Percentiles rank a stretch among this genome's conserved stretches.
phyloP scores from a whole-genome alignment of 345 rosid species.

The Microcos paniculata region DNA sequence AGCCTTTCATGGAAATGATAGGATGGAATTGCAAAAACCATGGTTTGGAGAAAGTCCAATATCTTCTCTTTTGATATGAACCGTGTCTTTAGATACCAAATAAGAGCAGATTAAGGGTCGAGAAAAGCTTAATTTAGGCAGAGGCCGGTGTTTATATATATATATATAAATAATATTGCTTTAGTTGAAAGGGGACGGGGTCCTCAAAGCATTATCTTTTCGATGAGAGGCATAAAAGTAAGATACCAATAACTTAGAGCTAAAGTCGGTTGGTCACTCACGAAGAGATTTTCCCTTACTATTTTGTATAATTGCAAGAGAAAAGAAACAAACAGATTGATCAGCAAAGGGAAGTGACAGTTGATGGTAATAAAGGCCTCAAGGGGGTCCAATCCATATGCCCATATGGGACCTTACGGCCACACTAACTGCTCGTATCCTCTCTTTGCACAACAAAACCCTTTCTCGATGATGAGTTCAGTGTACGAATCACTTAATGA shows the following conservation, averaged over 20 bases:
- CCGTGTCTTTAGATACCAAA: background rate
- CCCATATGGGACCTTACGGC: slow-evolving; percentile 23
- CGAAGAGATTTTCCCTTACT: background rate
- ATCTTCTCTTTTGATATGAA: background rate
- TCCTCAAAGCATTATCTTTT: slow-evolving; percentile 3
- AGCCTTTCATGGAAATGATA: no score
- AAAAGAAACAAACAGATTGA: background rate
- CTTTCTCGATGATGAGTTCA: slow-evolving; percentile 18
- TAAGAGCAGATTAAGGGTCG: no score
- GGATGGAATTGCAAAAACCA: background rate
- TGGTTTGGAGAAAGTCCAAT: background rate
- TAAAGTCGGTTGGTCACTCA: background rate
- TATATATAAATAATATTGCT: no score
- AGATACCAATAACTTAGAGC: background rate
- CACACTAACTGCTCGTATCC: background rate
- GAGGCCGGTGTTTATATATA: background rate
- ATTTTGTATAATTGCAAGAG: slow-evolving; percentile 1
- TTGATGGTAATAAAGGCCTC: slow-evolving; percentile 30
- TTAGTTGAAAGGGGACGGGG: slow-evolving; percentile 7
- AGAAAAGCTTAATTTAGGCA: no score
- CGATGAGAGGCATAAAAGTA: background rate
- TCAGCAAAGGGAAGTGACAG: slow-evolving; percentile 18
- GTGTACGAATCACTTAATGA: no score
- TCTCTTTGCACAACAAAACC: background rate
- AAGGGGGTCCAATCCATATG: slow-evolving; percentile 28